Evolutionary conservation across 1,139 yeast species (phyloP).

Genomic region (Pichia sp.): DNA sequence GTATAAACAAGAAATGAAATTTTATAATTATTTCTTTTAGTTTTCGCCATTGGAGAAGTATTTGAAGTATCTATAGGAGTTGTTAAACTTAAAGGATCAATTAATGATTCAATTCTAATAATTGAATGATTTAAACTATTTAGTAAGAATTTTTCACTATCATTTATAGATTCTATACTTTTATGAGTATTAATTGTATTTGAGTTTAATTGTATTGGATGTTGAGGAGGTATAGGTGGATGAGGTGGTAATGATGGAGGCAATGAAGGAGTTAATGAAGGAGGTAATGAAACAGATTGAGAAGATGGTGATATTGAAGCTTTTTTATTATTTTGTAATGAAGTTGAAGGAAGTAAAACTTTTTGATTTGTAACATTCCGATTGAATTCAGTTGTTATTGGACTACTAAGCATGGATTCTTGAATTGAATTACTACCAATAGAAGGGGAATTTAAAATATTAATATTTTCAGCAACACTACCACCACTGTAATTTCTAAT

Average conservation of each 20-base stretch:
- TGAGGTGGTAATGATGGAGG: constrained; percentile 1
- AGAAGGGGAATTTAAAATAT: background rate
- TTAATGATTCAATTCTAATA: constrained; percentile 51
- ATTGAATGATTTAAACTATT: constrained; percentile 50
- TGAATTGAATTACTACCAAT: background rate
- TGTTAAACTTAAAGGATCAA: constrained; percentile 31
- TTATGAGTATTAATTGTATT: background rate
- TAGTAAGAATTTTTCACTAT: constrained; percentile 31
- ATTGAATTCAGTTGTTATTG: background rate
- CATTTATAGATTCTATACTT: constrained; percentile 4
- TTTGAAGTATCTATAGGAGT: constrained; percentile 5
- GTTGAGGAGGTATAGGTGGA: background rate
- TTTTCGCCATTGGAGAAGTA: constrained; percentile 15
- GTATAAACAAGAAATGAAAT: constrained; percentile 28
- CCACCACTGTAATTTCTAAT: background rate
- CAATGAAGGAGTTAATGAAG: background rate
- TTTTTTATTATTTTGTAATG: constrained; percentile 3
- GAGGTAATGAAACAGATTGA: background rate
- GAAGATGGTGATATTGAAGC: background rate
- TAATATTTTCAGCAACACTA: background rate
- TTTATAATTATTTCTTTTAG: constrained; percentile 25
- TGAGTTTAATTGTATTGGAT: background rate
- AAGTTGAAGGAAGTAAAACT: constrained; percentile 2
- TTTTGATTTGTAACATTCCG: constrained; percentile 1
- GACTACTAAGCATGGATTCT: background rate